Evolutionary conservation across 2,329 filamentous ascomycete species (phyloP).

Genomic region (Teratosphaeria epicoccoides): DNA sequence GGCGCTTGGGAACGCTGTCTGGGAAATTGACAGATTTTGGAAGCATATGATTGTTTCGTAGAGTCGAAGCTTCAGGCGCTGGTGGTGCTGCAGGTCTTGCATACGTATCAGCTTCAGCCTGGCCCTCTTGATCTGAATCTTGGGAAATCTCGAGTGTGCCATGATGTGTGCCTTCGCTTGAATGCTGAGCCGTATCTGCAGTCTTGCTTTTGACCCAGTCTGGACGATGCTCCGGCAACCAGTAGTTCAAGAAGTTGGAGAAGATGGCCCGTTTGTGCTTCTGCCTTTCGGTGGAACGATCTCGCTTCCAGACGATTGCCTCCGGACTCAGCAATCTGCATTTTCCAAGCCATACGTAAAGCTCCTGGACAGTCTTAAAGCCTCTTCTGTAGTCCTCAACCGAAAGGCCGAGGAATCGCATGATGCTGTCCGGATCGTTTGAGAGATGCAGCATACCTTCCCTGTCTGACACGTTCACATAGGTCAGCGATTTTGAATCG

Average conservation of each 20-base stretch:
- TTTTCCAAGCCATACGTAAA: constrained; percentile 52
- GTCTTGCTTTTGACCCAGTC: background rate
- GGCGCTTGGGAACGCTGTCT: constrained; percentile 17
- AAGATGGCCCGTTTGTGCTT: constrained; percentile 48
- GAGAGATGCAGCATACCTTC: constrained; percentile 52
- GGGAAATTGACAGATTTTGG: background rate
- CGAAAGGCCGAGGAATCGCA: constrained; percentile 45
- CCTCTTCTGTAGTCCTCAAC: constrained; percentile 38
- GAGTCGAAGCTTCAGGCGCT: background rate
- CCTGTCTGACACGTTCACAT: constrained; percentile 19
- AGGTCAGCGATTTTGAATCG: constrained; percentile 35
- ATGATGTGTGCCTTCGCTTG: background rate
- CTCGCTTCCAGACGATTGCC: constrained; percentile 22
- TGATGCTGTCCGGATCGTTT: constrained; percentile 42
- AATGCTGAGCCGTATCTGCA: background rate
- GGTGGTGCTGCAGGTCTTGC: background rate
- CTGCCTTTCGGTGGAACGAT: constrained; percentile 45
- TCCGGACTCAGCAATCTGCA: constrained; percentile 49
- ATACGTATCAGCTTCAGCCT: background rate
- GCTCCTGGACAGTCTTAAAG: constrained; percentile 44
- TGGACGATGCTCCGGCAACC: constrained; percentile 41
- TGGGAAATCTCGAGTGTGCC: background rate
- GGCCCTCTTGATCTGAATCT: no score
- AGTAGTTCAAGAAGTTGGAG: constrained; percentile 51
- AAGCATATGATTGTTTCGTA: background rate